A percentile compares a stretch with the other conserved stretches of the same genome.
These are phyloP conservation scores for Phialocephala sp. DNA, from an alignment of 2,329 filamentous ascomycete genomes.

Conservation along the genomic window DNA sequence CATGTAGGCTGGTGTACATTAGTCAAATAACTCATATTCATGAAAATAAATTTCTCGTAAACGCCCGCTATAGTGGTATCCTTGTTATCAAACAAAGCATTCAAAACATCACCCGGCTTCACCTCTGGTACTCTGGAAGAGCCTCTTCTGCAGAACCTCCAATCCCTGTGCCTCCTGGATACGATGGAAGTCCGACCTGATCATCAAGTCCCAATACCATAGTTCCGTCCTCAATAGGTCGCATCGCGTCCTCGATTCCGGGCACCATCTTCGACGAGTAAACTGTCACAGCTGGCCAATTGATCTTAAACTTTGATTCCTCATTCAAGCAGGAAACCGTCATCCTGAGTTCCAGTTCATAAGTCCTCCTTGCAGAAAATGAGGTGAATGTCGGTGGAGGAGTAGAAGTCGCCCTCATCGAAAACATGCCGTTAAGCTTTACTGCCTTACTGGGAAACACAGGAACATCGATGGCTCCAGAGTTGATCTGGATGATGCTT, in stretches of 20 bases:
- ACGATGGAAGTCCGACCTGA: neutral
- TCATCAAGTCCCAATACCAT: neutral
- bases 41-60: neutral
- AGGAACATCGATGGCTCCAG: neutral
- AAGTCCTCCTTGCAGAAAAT: neutral
- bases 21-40: too few relatives aligned
- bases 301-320: neutral
- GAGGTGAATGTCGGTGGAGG: neutral
- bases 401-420: neutral
- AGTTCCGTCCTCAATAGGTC: slow-evolving; percentile 10
- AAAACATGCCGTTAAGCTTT: neutral
- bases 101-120: neutral
- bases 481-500: neutral
- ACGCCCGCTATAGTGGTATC: neutral
- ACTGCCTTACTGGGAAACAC: neutral
- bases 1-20: too few relatives aligned
- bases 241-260: slow-evolving; percentile 16
- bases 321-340: neutral
- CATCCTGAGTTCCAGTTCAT: slow-evolving; percentile 7
- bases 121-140: neutral
- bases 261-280: slow-evolving; percentile 9
- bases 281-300: slow-evolving; percentile 8
- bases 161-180: neutral
- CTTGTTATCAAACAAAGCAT: neutral
- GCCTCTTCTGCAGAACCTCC: neutral